Evolutionary conservation across 257 asterid species (phyloP).

Genomic region (Ilex aquifolium): DNA sequence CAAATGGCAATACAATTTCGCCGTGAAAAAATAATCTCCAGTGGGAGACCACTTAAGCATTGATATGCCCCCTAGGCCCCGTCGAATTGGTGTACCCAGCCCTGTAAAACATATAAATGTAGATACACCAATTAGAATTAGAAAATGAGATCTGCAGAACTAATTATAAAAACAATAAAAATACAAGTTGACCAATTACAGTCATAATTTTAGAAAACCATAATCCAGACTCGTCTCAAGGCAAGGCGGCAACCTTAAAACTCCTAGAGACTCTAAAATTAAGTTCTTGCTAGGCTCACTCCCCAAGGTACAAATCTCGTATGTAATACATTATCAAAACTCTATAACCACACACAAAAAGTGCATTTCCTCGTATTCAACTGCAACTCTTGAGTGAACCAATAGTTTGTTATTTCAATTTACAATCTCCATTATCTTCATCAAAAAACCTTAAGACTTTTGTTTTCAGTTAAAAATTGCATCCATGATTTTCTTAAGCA

Average conservation of each 20-base stretch:
- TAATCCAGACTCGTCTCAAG: background rate
- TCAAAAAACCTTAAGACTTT: too few relatives aligned
- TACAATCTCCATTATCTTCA: too few relatives aligned
- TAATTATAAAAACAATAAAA: background rate
- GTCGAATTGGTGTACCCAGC: conserved; percentile 81
- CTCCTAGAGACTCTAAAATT: too few relatives aligned
- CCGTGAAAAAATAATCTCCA: conserved; percentile 87
- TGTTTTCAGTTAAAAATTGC: too few relatives aligned
- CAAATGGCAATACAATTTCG: conserved; percentile 67
- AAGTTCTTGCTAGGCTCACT: too few relatives aligned
- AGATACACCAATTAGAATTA: background rate
- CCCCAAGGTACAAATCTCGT: too few relatives aligned
- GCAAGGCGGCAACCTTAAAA: background rate
- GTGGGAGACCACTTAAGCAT: conserved; percentile 96
- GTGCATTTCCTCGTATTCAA: too few relatives aligned
- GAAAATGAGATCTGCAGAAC: conserved; percentile 1
- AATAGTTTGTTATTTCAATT: too few relatives aligned
- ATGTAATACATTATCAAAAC: too few relatives aligned
- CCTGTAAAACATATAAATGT: conserved; percentile 41
- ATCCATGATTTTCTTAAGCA: too few relatives aligned
- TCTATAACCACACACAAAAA: too few relatives aligned
- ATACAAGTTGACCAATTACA: background rate
- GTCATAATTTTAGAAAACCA: background rate
- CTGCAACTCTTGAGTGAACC: too few relatives aligned
- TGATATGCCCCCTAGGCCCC: conserved; percentile 97